Conservation (phyloP, 2,329 filamentous ascomycete species). For the Talaromyces sp. region DNA sequence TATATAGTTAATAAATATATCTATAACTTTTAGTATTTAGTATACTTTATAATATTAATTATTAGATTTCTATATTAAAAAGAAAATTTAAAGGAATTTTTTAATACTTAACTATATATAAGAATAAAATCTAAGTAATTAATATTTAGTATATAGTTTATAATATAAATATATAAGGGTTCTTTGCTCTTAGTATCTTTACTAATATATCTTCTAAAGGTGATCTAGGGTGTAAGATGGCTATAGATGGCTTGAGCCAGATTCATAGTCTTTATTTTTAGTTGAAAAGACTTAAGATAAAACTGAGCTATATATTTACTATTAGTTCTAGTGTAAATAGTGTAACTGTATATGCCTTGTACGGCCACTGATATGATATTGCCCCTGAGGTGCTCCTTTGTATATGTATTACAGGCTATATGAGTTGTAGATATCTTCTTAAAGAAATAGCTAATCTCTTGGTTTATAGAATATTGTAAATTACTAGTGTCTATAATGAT, state of each 20-base stretch:
- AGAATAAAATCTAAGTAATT: constrained; percentile 35
- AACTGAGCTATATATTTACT: constrained; percentile 35
- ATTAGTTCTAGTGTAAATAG: constrained; percentile 31
- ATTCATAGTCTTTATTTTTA: constrained; percentile 24
- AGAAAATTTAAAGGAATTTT: constrained; percentile 29
- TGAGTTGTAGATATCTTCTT: constrained; percentile 15
- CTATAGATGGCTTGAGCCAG: constrained; percentile 29
- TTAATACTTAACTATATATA: constrained; percentile 18
- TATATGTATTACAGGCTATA: constrained; percentile 17
- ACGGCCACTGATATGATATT: constrained; percentile 26
- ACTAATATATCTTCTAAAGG: constrained; percentile 25
- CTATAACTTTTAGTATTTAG: neutral
- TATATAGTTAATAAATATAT: constrained; percentile 10
- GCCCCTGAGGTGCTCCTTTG: constrained; percentile 25
- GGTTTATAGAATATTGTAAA: constrained; percentile 13
- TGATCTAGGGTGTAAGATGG: constrained; percentile 21
- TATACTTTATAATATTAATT: constrained; percentile 26
- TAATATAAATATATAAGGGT: constrained; percentile 33
- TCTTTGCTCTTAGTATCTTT: constrained; percentile 20
- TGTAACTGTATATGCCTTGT: constrained; percentile 37
- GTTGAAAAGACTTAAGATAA: constrained; percentile 29
- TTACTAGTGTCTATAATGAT: neutral
- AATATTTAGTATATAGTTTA: constrained; percentile 21
- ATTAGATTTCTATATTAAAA: constrained; percentile 31
- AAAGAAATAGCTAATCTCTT: constrained; percentile 18